phyloP scores from a whole-genome alignment of 306 rosid species.

The Elaeagnus macrophylla region DNA sequence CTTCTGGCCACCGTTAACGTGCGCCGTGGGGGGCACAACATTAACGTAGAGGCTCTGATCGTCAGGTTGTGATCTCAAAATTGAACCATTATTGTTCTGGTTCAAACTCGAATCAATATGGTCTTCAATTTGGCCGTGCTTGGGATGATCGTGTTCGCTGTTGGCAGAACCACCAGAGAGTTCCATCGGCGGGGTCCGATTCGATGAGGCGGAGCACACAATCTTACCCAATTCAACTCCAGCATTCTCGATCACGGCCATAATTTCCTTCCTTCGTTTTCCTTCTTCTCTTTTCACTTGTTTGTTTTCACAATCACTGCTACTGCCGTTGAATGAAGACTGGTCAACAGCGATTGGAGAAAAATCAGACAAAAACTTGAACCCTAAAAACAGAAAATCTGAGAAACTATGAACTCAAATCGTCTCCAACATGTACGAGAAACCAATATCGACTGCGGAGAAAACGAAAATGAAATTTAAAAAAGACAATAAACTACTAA shows the following conservation, averaged over 20 bases:
- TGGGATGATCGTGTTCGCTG: constrained; percentile 32
- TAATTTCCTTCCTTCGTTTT: background rate
- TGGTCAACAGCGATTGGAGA: background rate
- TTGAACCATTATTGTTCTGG: constrained; percentile 15
- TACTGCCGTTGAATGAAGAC: background rate
- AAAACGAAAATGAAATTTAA: constrained; percentile 3
- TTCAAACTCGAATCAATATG: constrained; percentile 9
- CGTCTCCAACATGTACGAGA: background rate
- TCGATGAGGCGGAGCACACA: constrained; percentile 25
- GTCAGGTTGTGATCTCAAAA: constrained; percentile 3
- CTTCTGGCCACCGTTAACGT: too few species aligned
- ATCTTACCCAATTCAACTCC: constrained; percentile 21
- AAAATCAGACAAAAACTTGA: background rate
- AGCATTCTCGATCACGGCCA: constrained; percentile 36
- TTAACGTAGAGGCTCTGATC: constrained; percentile 21
- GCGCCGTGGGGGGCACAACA: background rate
- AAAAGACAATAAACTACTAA: background rate
- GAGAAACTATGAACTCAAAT: background rate
- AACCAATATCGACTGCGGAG: constrained; percentile 8
- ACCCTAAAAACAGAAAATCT: background rate
- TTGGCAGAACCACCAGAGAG: background rate
- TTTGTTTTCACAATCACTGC: background rate
- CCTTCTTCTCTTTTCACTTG: background rate
- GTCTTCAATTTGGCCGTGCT: constrained; percentile 19
- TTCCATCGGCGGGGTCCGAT: constrained; percentile 12